Conservation (phyloP, 805 yeast genomes). For the Yamadazyma philogaea region DNA sequence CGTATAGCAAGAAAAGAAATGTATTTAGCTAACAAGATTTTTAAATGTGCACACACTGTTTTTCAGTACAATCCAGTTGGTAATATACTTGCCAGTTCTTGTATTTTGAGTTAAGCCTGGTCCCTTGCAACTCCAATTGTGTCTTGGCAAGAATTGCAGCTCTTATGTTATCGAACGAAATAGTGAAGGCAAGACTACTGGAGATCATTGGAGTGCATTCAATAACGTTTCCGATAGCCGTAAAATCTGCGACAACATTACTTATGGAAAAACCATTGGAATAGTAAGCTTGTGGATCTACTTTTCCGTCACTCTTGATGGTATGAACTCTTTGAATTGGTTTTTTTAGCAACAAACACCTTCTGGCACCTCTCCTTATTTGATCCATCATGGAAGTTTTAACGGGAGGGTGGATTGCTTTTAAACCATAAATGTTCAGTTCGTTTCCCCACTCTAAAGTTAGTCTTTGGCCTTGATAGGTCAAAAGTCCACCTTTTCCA, state of each 20-base stretch:
- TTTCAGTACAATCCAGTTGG: conserved; percentile 63
- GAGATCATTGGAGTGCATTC: conserved; percentile 69
- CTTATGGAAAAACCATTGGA: conserved; percentile 43
- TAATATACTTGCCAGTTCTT: conserved; percentile 63
- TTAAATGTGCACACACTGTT: background rate
- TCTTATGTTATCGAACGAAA: conserved; percentile 56
- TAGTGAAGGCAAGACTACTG: conserved; percentile 55
- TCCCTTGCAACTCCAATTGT: conserved; percentile 31
- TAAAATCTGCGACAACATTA: conserved; percentile 49
- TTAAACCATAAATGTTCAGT: conserved; percentile 22
- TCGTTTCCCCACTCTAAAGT: conserved; percentile 45
- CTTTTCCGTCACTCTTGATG: conserved; percentile 4
- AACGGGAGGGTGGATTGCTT: conserved; percentile 19
- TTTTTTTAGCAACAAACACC: conserved; percentile 45
- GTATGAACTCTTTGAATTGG: conserved; percentile 17
- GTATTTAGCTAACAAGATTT: background rate
- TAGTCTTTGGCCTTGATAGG: conserved; percentile 56
- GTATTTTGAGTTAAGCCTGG: conserved; percentile 44
- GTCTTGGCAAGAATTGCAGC: conserved; percentile 60
- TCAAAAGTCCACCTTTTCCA: conserved; percentile 49
- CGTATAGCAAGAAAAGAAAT: background rate
- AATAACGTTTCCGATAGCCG: conserved; percentile 54
- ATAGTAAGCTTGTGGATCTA: conserved; percentile 25
- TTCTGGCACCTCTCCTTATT: conserved; percentile 48
- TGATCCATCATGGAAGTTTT: conserved; percentile 26